A percentile compares a stretch with the other conserved stretches of the same genome.
These are phyloP conservation scores for Daldinia grandis DNA, from an alignment of 495 filamentous ascomycete species.

Conservation along the genomic window DNA sequence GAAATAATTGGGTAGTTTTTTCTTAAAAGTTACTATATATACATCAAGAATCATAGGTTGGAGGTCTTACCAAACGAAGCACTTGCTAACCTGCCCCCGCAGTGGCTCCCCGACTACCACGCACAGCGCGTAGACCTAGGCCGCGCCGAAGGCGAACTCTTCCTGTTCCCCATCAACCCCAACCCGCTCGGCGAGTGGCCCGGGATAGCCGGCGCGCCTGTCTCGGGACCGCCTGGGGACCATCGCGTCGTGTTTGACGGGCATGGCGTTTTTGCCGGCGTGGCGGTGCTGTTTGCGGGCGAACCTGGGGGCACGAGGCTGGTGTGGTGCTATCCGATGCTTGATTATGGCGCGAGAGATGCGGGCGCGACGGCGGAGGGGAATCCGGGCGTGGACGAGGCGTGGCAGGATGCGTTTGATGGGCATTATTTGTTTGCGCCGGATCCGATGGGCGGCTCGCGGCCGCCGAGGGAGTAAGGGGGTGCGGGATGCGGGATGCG, in stretches of 20 bases:
- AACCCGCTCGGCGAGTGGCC: conserved; percentile 12
- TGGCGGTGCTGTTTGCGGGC: conserved; percentile 1
- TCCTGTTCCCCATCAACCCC: conserved; percentile 9
- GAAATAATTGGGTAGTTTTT: background rate
- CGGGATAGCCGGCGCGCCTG: background rate
- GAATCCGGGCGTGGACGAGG: conserved; percentile 16
- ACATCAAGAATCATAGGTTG: no score
- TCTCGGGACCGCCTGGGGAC: conserved; percentile 3
- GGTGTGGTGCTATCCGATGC: conserved; percentile 20
- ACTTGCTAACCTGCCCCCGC: no score
- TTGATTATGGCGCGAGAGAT: background rate
- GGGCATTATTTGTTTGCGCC: conserved; percentile 8
- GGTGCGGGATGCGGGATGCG: no score
- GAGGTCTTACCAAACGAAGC: no score
- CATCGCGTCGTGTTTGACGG: conserved; percentile 21
- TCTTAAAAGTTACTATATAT: background rate
- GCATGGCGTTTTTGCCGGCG: conserved; percentile 20
- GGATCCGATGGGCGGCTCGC: conserved; percentile 4
- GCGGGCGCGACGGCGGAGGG: conserved; percentile 17
- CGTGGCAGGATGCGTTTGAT: conserved; percentile 11
- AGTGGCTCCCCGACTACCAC: conserved; percentile 3
- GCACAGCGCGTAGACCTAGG: conserved; percentile 11
- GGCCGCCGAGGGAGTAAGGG: no score
- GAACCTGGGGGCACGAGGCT: background rate
- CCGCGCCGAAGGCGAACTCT: background rate